Conservation (phyloP, 805 yeast species). For the Saccharomyces cerevisiae region DNA sequence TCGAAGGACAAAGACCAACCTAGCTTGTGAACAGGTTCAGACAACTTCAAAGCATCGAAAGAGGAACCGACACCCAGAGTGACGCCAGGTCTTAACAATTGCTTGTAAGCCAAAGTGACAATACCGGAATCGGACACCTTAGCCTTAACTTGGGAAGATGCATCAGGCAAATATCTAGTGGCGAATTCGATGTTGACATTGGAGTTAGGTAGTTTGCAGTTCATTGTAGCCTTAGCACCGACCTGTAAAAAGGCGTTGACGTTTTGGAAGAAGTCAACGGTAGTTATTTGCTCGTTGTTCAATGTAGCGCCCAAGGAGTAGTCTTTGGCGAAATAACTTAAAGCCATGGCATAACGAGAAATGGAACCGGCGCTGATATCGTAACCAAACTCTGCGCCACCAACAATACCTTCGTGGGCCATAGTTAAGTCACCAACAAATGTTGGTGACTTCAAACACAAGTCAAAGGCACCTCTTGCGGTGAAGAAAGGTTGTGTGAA, state of each 20-base stretch:
- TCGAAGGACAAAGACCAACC: constrained; percentile 92
- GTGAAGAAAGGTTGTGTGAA: constrained; percentile 88
- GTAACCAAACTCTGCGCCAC: constrained; percentile 95
- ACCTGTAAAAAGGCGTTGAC: constrained; percentile 86
- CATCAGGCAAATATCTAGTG: constrained; percentile 85
- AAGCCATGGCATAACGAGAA: constrained; percentile 86
- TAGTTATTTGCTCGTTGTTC: constrained; percentile 76
- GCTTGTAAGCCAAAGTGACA: constrained; percentile 88
- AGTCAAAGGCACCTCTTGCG: constrained; percentile 91
- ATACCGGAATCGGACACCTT: constrained; percentile 94
- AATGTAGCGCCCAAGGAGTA: constrained; percentile 68
- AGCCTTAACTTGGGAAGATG: constrained; percentile 84
- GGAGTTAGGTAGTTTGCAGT: constrained; percentile 59
- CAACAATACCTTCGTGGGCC: constrained; percentile 92
- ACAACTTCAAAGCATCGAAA: constrained; percentile 87
- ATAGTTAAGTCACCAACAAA: constrained; percentile 91
- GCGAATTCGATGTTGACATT: constrained; percentile 89
- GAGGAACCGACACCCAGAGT: constrained; percentile 95
- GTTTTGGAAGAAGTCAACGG: constrained; percentile 95
- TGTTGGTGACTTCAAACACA: constrained; percentile 71
- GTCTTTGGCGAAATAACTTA: constrained; percentile 83
- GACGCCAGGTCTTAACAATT: constrained; percentile 92
- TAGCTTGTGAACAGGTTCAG: constrained; percentile 95
- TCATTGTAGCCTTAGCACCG: constrained; percentile 96
- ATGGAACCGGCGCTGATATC: constrained; percentile 88